Evolutionary conservation across 805 yeast genomes (phyloP).

Genomic region (Danielia reshetovae): DNA sequence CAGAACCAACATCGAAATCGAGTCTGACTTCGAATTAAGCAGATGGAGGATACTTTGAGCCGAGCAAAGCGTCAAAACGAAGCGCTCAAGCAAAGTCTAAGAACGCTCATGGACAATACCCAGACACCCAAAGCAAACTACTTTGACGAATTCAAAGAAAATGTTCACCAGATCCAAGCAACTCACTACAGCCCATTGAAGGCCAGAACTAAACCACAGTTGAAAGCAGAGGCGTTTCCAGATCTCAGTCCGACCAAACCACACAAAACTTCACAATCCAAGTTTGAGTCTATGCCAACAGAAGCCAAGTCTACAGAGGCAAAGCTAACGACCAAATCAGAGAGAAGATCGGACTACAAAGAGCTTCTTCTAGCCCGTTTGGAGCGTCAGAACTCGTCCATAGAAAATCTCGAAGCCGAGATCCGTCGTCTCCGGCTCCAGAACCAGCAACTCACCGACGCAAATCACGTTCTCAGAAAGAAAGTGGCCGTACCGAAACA

Average conservation of each 20-base stretch:
- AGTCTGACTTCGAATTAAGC: no score
- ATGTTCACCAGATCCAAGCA: slow-evolving; percentile 20
- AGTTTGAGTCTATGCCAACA: no score
- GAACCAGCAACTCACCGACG: slow-evolving; percentile 3
- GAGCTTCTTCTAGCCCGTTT: slow-evolving; percentile 9
- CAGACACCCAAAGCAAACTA: slow-evolving; percentile 3
- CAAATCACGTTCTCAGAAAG: neutral
- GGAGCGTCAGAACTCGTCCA: slow-evolving; percentile 10
- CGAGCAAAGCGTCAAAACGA: slow-evolving; percentile 3
- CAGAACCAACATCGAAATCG: no score
- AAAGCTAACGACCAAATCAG: neutral
- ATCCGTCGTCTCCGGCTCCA: slow-evolving; percentile 8
- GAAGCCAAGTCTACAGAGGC: neutral
- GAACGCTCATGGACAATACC: slow-evolving; percentile 7
- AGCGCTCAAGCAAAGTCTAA: slow-evolving; percentile 6
- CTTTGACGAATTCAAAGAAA: slow-evolving; percentile 20
- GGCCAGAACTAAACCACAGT: neutral
- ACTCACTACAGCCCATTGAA: slow-evolving; percentile 19
- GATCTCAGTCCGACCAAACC: neutral
- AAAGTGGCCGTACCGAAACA: no score
- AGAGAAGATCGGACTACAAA: slow-evolving; percentile 1
- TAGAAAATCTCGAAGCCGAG: slow-evolving; percentile 11
- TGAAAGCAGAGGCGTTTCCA: no score
- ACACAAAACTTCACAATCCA: neutral
- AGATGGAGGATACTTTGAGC: neutral